phyloP scores from a whole-genome alignment of 768 basidiomycete genomes.

The Imleria badia region DNA sequence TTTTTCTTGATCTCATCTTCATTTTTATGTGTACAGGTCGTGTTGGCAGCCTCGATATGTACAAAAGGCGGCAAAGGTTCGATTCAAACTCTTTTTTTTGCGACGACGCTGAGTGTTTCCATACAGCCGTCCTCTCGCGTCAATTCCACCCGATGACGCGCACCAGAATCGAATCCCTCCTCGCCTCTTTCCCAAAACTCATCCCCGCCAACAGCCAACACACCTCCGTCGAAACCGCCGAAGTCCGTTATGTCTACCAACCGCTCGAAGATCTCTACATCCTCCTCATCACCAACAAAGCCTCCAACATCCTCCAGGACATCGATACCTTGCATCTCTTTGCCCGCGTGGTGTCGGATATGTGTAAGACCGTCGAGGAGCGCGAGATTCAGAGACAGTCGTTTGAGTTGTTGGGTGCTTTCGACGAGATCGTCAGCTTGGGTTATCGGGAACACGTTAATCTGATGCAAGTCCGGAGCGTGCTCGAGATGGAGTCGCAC shows the following conservation, averaged over 20 bases:
- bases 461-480: slow-evolving; percentile 73
- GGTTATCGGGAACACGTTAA: slow-evolving; percentile 83
- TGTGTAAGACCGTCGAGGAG: slow-evolving; percentile 85
- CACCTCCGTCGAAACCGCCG: slow-evolving; percentile 92
- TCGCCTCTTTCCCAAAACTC: slow-evolving; percentile 96
- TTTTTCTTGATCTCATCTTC: background rate
- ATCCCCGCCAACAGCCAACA: slow-evolving; percentile 95
- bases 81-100: slow-evolving; percentile 23
- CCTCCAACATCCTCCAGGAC: slow-evolving; percentile 98
- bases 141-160: slow-evolving; percentile 94
- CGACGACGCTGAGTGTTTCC: background rate
- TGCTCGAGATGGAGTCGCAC: slow-evolving; percentile 88
- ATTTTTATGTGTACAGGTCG: slow-evolving; percentile 54
- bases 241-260: slow-evolving; percentile 96
- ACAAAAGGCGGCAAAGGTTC: slow-evolving; percentile 91
- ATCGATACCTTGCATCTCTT: slow-evolving; percentile 95
- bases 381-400: slow-evolving; percentile 87
- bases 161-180: slow-evolving; percentile 90
- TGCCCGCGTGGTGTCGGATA: slow-evolving; percentile 88
- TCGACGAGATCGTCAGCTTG: slow-evolving; percentile 93
- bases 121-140: slow-evolving; percentile 86
- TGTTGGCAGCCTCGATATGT: slow-evolving; percentile 92
- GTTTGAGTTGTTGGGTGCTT: slow-evolving; percentile 92
- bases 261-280: slow-evolving; percentile 97
- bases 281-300: slow-evolving; percentile 96